Base-by-base conservation (phyloP, 1,284 basidiomycete genomes). In the Cutaneotrichosporon daszewskae region DNA sequence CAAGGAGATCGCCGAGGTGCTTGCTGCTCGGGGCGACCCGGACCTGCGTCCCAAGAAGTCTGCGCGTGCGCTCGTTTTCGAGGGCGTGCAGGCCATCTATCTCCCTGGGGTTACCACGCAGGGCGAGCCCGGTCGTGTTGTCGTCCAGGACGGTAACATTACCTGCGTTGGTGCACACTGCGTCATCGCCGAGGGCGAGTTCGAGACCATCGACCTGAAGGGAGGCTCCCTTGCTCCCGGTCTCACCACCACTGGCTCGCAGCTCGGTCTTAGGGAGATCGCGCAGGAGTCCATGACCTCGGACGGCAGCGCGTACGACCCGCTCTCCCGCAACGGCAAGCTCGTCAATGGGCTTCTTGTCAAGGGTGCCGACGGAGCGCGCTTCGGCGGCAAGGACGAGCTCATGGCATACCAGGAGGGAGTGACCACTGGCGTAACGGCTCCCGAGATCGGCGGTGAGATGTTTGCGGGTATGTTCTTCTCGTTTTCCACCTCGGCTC, bases 331-430 rank as follows among this genome's bases (percentile, higher is more conserved):
- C 74, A 80, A 45, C 75, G 73, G 53, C 33, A 60, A 67, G 16
- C 52, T 86, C 11, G 46, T 77, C 13, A 75, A 79, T 18, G 77
- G 77, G 19, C 58, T 75, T 0, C 61, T 85, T 29, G 77, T 84
- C 20, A 75, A 76, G 25, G 86, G 82, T 1, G 77, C 79, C 5
- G 87, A 91, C 60, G 85, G 85, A 0, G 73, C 87, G 13, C 76
- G 78, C 41, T 88, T 85, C 57, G 75, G 74, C 5, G 79, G 79
- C 19, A 78, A 85, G 34, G 80, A 87, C 58, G 77, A 80, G 28
- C 66, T 85, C n/a, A 53, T 74, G 32, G 75, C 74, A 5, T 71
- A 75, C 37, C 67, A 69, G 23, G 61, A 68, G 13, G 77, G 77
- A n/a, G 73, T 90, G 13, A 81, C 81, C 0, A 78, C 80, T 1